These are phyloP conservation scores for Cladorrhinum sp. DNA, from an alignment of 2,329 filamentous ascomycete genomes.

Conservation along the genomic window DNA sequence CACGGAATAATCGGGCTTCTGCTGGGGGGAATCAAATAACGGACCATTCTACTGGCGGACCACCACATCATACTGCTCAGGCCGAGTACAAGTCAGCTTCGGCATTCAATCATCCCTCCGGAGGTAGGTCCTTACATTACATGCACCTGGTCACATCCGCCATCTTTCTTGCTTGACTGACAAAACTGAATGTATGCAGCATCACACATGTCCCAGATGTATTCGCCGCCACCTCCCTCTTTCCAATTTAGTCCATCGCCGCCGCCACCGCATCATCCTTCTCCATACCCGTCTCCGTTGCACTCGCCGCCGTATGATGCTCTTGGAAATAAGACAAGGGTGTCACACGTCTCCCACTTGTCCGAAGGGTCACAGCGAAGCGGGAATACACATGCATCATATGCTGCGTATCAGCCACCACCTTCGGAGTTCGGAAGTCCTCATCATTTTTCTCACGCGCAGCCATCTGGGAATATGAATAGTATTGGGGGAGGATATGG, in stretches of 20 bases:
- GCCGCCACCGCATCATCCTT: not conserved
- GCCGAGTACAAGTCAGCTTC: not conserved
- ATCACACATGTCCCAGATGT: not conserved
- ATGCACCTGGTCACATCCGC: not conserved
- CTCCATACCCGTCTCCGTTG: not conserved
- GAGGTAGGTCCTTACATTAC: not conserved
- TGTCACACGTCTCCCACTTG: not conserved
- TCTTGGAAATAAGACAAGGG: not conserved
- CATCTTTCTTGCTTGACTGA: no score
- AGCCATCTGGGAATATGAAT: not conserved
- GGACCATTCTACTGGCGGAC: not conserved
- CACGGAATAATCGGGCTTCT: not conserved
- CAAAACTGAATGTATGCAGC: not conserved
- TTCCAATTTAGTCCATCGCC: not conserved
- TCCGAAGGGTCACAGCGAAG: not conserved
- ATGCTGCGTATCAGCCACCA: not conserved
- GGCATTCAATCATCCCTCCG: not conserved
- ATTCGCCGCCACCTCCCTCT: not conserved
- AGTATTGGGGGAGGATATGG: not conserved
- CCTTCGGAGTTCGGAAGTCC: not conserved
- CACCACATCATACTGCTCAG: no score
- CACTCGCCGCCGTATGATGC: not conserved
- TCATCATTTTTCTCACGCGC: not conserved
- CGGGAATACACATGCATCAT: not conserved
- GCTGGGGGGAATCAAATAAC: no score